phyloP scores from a whole-genome alignment of 2,329 filamentous ascomycete genomes.

The Fusarium brachygibbosum region DNA sequence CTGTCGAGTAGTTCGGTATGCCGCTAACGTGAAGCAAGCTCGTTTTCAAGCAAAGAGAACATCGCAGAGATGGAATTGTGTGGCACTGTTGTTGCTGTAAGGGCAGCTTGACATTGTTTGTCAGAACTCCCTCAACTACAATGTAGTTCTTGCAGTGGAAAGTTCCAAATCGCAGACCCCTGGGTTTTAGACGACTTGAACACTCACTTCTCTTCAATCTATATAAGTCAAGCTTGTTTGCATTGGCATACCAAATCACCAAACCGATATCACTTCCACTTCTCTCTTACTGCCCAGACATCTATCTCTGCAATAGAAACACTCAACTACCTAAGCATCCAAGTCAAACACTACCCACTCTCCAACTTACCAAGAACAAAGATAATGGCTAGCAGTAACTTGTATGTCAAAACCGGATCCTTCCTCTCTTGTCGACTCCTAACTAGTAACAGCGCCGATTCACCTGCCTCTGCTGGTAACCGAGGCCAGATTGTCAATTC shows the following conservation, averaged over 20 bases:
- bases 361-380: background rate
- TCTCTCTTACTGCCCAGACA: background rate
- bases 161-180: background rate
- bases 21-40: background rate
- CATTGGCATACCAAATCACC: background rate
- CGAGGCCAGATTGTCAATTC: slow-evolving; percentile 13
- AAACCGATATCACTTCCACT: background rate
- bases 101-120: background rate
- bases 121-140: slow-evolving; percentile 2
- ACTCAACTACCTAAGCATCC: background rate
- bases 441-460: slow-evolving; percentile 3
- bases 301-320: background rate
- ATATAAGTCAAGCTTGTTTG: background rate
- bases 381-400: slow-evolving; percentile 13
- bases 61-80: slow-evolving; percentile 22
- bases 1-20: background rate
- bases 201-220: background rate
- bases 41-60: slow-evolving; percentile 17
- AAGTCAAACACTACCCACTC: background rate
- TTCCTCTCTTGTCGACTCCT: background rate
- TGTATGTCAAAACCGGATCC: slow-evolving; percentile 5
- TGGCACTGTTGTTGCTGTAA: slow-evolving; percentile 8
- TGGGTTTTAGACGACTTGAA: background rate
- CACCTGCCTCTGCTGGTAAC: slow-evolving; percentile 5
- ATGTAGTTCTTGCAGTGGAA: slow-evolving; percentile 3